Evolutionary conservation across 2,329 filamentous ascomycete species (phyloP), one percentile per base, ranked within the genome.

Genomic region (Fusarium lateritium): DNA sequence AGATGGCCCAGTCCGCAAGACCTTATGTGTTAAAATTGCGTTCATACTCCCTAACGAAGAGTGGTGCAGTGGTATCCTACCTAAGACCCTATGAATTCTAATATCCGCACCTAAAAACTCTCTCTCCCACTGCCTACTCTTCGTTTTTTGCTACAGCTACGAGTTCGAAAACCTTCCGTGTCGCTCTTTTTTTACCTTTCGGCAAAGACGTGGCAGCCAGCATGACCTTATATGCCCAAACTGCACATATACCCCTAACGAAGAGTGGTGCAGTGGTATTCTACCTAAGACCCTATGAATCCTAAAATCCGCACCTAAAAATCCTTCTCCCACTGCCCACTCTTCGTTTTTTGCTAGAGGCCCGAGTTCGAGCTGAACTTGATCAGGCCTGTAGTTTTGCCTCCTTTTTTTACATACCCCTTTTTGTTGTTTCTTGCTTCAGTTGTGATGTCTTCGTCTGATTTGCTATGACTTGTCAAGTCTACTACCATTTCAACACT

Each of bases 101-200:
- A 55, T 45, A 56, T 31, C 44, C 51, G 45, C 39, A 34, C 62
- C 51, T 65, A 63, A 22, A 56, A 54, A 53, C 28, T 17, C 38
- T 63, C 11, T 47, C 58, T 31, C 34, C 59, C 45, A 44, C 61
- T 58, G 24, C 34, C 21, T 14, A 15, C 51, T 64, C 34, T 38
- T 44, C 13, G 21, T 40, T 26, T 43, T 53, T 62, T 62, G 47
- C 21, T 19, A 11, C 0, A 21, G 47, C 6, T 8, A 11, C n/a
- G 6, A 13, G 24, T 40, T 51, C 47, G 22, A 40, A n/a, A 50
- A 21, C 22, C 3, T 6, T 28, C 9, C 26, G 26, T 2, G 26
- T 7, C 26, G 7, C 26, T 28, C 26, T 28, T 28, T 28, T 28
- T 28, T 28, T 10, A 28, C 26, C 26, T 28, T 28, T 28, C 26